Conservation (phyloP, 495 filamentous ascomycete genomes). For the Delitschia confertaspora region DNA sequence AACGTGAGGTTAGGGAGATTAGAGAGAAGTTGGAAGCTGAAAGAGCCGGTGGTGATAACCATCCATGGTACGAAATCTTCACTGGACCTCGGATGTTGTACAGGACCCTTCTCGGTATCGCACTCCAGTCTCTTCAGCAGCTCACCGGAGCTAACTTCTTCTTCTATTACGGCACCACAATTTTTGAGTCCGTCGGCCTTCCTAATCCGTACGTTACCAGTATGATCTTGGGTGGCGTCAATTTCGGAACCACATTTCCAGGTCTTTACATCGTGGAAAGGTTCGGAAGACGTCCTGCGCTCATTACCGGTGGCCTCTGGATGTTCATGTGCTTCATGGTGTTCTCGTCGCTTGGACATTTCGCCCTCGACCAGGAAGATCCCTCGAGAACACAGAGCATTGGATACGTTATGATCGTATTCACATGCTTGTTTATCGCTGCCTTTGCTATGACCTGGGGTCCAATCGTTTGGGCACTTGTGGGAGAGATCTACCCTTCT, state of each 20-base stretch:
- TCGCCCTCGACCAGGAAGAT: conserved; percentile 25
- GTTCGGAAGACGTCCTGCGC: conserved; percentile 31
- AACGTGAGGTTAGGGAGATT: conserved; percentile 3
- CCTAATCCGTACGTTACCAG: conserved; percentile 29
- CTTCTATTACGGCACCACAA: conserved; percentile 40
- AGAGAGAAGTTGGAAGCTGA: conserved; percentile 17
- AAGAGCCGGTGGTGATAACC: neutral
- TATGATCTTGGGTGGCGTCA: conserved; percentile 34
- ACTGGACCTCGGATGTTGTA: conserved; percentile 22
- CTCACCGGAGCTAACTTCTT: conserved; percentile 42
- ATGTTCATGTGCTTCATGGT: conserved; percentile 38
- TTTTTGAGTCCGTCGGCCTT: conserved; percentile 31
- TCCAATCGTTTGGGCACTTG: conserved; percentile 72
- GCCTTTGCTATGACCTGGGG: conserved; percentile 48
- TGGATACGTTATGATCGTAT: conserved; percentile 18
- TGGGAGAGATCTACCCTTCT: conserved; percentile 73
- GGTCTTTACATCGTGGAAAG: conserved; percentile 36
- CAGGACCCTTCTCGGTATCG: conserved; percentile 11
- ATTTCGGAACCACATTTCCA: conserved; percentile 33
- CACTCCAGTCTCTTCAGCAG: conserved; percentile 18
- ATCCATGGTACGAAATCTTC: conserved; percentile 22
- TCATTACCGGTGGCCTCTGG: conserved; percentile 33
- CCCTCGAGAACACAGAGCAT: conserved; percentile 3
- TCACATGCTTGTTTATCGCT: conserved; percentile 24
- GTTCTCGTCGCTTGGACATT: conserved; percentile 35